Evolutionary conservation across 495 filamentous ascomycete genomes (phyloP), one percentile per base, ranked within the genome.

Genomic region (Niebla homalea): DNA sequence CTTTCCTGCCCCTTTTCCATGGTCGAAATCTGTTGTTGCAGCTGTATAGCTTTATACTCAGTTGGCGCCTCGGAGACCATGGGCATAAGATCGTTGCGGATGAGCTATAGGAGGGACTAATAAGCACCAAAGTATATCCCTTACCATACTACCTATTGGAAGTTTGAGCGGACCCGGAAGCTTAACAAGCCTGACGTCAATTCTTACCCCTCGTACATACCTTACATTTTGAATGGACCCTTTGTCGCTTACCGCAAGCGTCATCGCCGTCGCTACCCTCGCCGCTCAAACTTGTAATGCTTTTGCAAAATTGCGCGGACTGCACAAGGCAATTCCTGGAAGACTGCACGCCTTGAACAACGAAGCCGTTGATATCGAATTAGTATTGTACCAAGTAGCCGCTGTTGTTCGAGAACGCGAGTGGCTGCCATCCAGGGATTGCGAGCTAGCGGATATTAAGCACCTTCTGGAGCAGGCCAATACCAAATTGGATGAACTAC

Each of bases 281-380:
- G 54, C 49, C 8, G 29, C 20, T 22, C 12, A 21, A 2, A 46
- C 52, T 18, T 36, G 53, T 32, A 16, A 5, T 5, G 41, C 50
- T n/a, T 52, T 60, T 25, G 35, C 40, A 29, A 32, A 56, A 25
- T 48, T 63, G 14, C 60, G 60, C 19, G 36, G 35, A 5, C 12
- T 56, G 52, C 43, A 37, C 59, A 65, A 39, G 38, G 40, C 61
- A 54, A 55, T 50, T 6, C 48, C 54, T 12, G 42, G 59, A 11
- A 43, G 56, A 36, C 20, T 63, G 22, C 56, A 61, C 29, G 56
- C 62, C 6, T n/a, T 63, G 43, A 55, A 44, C 43, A 61, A 63
- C 40, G 55, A 62, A 41, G 52, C 55, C 23, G 35, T 53, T n/a
- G 55, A 57, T 38, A 46, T 59, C 43, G 52, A 62, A 46, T 25